Conservation (phyloP, 352 stramenopile genomes). For the Phytophthora citrophthora region DNA sequence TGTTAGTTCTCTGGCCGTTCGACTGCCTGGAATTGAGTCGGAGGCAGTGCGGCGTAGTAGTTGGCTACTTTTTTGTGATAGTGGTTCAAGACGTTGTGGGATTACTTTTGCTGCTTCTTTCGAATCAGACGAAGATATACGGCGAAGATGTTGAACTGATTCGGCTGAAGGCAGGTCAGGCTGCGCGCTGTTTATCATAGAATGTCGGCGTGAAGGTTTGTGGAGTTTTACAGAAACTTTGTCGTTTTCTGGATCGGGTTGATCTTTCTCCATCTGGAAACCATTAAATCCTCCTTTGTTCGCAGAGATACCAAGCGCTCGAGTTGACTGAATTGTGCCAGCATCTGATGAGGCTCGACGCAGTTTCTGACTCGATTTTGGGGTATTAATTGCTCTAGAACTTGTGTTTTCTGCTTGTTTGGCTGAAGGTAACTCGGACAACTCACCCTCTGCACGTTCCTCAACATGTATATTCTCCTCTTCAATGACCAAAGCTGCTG, state of each 20-base stretch:
- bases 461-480: slow-evolving; percentile 7
- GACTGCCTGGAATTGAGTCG: slow-evolving; percentile 19
- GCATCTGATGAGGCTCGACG: slow-evolving; percentile 8
- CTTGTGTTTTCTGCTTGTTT: not conserved
- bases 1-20: slow-evolving; percentile 1
- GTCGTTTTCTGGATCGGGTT: not conserved
- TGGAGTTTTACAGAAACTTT: not conserved
- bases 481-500: slow-evolving; percentile 10
- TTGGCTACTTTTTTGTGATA: not conserved
- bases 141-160: slow-evolving; percentile 1
- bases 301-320: no score
- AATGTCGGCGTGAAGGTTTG: not conserved
- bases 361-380: not conserved
- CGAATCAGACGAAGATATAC: not conserved
- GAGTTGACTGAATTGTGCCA: not conserved
- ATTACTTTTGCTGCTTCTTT: not conserved
- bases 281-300: no score
- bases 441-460: not conserved
- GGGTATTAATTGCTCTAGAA: not conserved
- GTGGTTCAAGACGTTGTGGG: not conserved
- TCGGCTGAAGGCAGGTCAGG: not conserved
- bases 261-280: no score
- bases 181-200: not conserved
- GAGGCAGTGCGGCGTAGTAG: slow-evolving; percentile 21
- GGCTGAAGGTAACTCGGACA: no score